Evolutionary conservation across 2,329 filamentous ascomycete species (phyloP), one percentile per base, ranked within the genome.

Genomic region (Pestalotiopsis sp.): DNA sequence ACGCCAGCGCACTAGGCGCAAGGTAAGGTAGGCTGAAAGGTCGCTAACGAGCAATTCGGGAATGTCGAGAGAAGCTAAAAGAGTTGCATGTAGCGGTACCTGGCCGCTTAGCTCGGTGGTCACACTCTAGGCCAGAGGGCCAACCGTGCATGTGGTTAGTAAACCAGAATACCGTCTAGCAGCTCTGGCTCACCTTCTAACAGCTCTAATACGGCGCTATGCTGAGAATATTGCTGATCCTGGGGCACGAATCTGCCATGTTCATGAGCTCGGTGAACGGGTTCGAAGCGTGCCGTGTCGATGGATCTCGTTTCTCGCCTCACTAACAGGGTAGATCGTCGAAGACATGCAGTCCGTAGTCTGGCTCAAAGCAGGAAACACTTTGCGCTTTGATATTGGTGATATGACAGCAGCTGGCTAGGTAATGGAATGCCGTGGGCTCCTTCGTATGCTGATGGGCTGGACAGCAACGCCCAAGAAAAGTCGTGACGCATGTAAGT

Each of bases 401-500:
- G 45, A 52, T 9, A 52, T 52, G 45, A 52, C 45, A 52, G n/a
- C 20, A 52, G 45, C 45, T 52, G 45, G 45, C 45, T 52, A 52
- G n/a, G 17, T 52, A 52, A 52, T n/a, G 45, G 4, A 52, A n/a
- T 52, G 45, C 45, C 17, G 17, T 20, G 45, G 45, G 45, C n/a
- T 52, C 20, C 1, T n/a, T 23, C 17, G 17, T 52, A 20, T 52
- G n/a, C 17, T 52, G 45, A 52, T 9, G 20, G 17, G 45, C 5
- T n/a, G 45, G 17, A 20, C 45, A 62, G 17, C 6, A 12, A 62
- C 23, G 57, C 57, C 14, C 57, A 27, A 13, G 12, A n/a, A 36
- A 59, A 59, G 59, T 62, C 59, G 59, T 62, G 59, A 62, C 59
- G 59, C 59, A 62, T 27, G 27, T 59, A 17, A 59, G 36, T 20